Evolutionary conservation across 345 rosid species (phyloP), one percentile per base, ranked within the genome.

Genomic region (Pugionium cornutum): DNA sequence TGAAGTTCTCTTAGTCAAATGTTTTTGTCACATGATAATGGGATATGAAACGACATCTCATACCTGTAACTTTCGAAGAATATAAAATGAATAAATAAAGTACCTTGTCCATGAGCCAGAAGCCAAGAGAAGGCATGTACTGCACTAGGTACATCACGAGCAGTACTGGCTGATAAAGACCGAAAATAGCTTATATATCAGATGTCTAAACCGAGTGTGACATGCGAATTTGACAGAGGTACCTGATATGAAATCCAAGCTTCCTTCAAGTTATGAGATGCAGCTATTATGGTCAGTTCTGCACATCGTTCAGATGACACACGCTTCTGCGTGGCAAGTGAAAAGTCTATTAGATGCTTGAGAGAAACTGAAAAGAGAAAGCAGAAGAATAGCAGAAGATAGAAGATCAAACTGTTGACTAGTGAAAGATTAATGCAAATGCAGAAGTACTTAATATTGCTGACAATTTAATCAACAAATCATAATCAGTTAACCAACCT

Each of bases 71-170:
- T 18, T 18, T 18, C 18, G 18, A 18, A 18, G 18, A 18, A 18
- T 18, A 18, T 18, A 18, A 18, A 18, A 18, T 18, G 36, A 26
- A 67, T 47, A 37, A 42, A 48, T 53, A 67, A 67, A 46, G 66
- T 84, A 91, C 96, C 96, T 84, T 88, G 83, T 92, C 98, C 94
- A 92, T 92, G 51, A 92, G 85, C 96, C 95, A 89, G 68, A 80
- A 83, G 74, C 97, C 98, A 43, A 89, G 53, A 26, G 77, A 79
- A 35, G 96, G 97, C 86, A 89, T 80, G 83, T 88, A 86, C 63
- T 92, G 98, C 74, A 92, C 89, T 58, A 89, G 74, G 78, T 89
- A 92, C 94, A 89, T 83, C 46, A 92, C 91, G 34, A 83, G 82
- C 28, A 92, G 81, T 35, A 92, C 97, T 66, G 98, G 98, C 98